A percentile compares a stretch with the other conserved stretches of the same genome.
Evolutionary conservation across 176 grass and related monocot genomes (phyloP).

Genomic region (Rhynchospora breviuscula): DNA sequence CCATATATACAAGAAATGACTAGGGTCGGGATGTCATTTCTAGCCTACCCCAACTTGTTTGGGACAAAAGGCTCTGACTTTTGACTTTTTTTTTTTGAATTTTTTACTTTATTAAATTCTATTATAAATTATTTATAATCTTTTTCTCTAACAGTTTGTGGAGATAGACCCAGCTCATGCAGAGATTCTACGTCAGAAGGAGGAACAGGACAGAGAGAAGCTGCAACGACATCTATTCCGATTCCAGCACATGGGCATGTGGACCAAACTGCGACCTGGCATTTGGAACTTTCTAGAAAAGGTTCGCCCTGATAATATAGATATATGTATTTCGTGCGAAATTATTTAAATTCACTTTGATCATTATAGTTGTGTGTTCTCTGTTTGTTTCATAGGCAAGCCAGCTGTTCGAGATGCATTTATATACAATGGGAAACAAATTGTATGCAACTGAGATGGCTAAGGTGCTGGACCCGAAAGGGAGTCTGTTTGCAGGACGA

Average conservation of each 20-base stretch:
- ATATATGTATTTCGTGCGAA: neutral
- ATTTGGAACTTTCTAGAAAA: constrained; percentile 98
- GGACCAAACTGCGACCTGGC: constrained; percentile 94
- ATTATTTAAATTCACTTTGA: constrained; percentile 4
- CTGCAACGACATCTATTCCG: constrained; percentile 71
- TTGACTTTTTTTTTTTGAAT: too few species aligned
- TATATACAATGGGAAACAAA: constrained; percentile 99
- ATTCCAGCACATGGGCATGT: constrained; percentile 93
- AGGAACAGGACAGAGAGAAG: constrained; percentile 71
- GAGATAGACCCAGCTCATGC: constrained; percentile 78
- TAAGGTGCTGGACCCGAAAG: constrained; percentile 82
- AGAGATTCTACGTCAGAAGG: constrained; percentile 87
- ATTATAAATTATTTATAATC: neutral
- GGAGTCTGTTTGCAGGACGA: constrained; percentile 72
- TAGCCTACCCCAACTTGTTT: too few species aligned
- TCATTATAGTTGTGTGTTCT: neutral
- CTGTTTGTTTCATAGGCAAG: constrained; percentile 50
- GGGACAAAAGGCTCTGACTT: too few species aligned
- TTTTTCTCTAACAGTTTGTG: constrained; percentile 52
- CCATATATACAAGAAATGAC: too few species aligned
- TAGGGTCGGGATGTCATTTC: too few species aligned
- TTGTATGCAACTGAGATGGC: constrained; percentile 97
- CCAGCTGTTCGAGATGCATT: constrained; percentile 80
- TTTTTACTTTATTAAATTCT: neutral
- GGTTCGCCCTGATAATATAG: constrained; percentile 35